phyloP scores from a whole-genome alignment of 2,329 filamentous ascomycete genomes.

The Pseudogymnoascus sp. region DNA sequence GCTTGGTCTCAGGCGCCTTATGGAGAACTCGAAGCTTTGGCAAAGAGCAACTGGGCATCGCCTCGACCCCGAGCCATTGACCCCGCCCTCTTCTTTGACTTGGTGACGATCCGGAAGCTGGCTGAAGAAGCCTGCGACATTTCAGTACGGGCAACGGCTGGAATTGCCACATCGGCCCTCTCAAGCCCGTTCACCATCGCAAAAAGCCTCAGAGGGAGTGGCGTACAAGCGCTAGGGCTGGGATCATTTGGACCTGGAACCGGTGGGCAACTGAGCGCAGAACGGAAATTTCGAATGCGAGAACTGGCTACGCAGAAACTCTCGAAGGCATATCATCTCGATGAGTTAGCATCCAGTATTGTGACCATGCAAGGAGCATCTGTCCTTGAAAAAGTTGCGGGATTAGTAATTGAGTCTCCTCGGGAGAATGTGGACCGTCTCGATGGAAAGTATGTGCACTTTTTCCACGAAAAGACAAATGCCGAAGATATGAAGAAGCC shows the following conservation, averaged over 20 bases:
- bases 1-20: constrained; percentile 73
- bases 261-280: constrained; percentile 60
- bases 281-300: constrained; percentile 69
- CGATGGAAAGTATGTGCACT: constrained; percentile 82
- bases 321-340: constrained; percentile 65
- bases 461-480: constrained; percentile 85
- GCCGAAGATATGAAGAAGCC: constrained; percentile 63
- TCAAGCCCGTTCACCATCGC: constrained; percentile 44
- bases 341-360: constrained; percentile 76
- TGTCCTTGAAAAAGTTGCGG: constrained; percentile 66
- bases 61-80: constrained; percentile 69
- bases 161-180: constrained; percentile 56
- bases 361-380: constrained; percentile 76
- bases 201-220: constrained; percentile 40
- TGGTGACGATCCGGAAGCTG: constrained; percentile 70
- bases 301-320: constrained; percentile 74
- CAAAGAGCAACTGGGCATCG: constrained; percentile 70
- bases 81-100: constrained; percentile 71
- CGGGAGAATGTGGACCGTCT: constrained; percentile 53
- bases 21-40: constrained; percentile 70
- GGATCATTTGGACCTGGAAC: constrained; percentile 45
- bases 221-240: constrained; percentile 45
- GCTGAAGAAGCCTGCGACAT: constrained; percentile 74
- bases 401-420: constrained; percentile 53
- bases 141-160: constrained; percentile 67